Percentiles rank a stretch among this genome's conserved stretches.
Conservation (phyloP, 2,329 filamentous ascomycete species). For the Aspergillus japonicus region DNA sequence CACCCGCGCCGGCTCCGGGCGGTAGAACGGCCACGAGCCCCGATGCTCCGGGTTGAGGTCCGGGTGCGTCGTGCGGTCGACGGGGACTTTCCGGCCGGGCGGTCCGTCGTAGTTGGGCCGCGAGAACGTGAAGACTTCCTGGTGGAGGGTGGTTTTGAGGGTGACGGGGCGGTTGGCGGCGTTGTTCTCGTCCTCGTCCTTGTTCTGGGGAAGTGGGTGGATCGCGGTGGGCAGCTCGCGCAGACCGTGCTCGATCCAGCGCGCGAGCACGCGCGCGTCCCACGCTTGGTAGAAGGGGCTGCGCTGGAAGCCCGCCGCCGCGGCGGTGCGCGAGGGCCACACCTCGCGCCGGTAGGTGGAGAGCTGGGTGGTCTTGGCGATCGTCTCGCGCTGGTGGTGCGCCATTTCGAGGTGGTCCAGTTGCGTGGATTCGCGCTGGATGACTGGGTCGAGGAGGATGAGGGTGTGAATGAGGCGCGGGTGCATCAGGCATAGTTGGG, state of each 20-base stretch:
- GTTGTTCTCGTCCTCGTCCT: conserved; percentile 4
- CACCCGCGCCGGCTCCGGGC: conserved; percentile 40
- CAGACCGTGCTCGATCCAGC: conserved; percentile 72
- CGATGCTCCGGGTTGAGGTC: conserved; percentile 43
- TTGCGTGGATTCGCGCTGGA: conserved; percentile 53
- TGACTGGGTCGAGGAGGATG: conserved; percentile 81
- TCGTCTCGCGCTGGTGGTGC: conserved; percentile 23
- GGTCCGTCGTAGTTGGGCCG: conserved; percentile 61
- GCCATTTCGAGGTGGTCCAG: conserved; percentile 25
- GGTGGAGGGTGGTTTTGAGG: conserved; percentile 75
- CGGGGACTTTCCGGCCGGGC: conserved; percentile 31
- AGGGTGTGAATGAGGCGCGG: conserved; percentile 75
- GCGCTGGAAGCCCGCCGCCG: conserved; percentile 63
- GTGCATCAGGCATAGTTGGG: conserved; percentile 71
- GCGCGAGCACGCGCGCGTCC: conserved; percentile 76
- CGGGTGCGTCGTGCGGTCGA: conserved; percentile 44
- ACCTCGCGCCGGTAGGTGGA: conserved; percentile 73
- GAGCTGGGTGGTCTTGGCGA: conserved; percentile 46
- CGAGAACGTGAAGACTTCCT: conserved; percentile 66
- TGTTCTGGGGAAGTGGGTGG: conserved; percentile 26
- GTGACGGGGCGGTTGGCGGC: conserved; percentile 57
- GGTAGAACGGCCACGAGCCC: conserved; percentile 44
- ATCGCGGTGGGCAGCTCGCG: conserved; percentile 66
- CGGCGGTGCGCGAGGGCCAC: conserved; percentile 75
- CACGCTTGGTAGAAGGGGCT: conserved; percentile 77